A percentile compares a stretch with the other conserved stretches of the same genome.
These are phyloP conservation scores for Dryadomyces quercus-mongolicae DNA, from an alignment of 2,329 filamentous ascomycete species.

Conservation along the genomic window DNA sequence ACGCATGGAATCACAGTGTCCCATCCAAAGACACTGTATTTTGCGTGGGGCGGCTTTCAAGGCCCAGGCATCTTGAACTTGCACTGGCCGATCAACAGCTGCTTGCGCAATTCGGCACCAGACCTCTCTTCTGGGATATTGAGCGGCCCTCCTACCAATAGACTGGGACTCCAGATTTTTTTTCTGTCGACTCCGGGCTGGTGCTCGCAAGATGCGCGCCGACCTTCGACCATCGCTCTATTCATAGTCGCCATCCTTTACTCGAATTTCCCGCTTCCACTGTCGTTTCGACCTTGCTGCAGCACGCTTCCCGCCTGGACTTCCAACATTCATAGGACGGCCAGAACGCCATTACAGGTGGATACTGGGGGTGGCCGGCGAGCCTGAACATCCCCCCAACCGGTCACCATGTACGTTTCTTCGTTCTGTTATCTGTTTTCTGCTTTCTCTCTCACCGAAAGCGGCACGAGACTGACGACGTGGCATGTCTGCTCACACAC, in stretches of 20 bases:
- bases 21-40: background rate
- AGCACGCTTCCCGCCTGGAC: no score
- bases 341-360: background rate
- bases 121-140: background rate
- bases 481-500: background rate
- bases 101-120: background rate
- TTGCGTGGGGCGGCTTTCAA: background rate
- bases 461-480: background rate
- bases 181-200: background rate
- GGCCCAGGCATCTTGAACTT: background rate
- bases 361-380: background rate
- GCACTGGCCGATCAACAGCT: background rate
- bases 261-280: background rate
- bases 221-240: background rate
- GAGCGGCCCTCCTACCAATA: background rate
- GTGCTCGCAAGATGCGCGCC: conserved; percentile 1
- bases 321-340: background rate
- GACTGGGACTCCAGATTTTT: background rate
- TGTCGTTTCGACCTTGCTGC: background rate
- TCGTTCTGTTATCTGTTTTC: conserved; percentile 9
- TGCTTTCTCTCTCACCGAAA: background rate
- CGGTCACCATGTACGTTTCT: background rate
- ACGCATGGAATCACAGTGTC: background rate
- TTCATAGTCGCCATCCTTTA: background rate
- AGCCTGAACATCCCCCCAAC: background rate